These are phyloP conservation scores for Candida michaelii DNA, from an alignment of 805 yeast species.

Conservation along the genomic window DNA sequence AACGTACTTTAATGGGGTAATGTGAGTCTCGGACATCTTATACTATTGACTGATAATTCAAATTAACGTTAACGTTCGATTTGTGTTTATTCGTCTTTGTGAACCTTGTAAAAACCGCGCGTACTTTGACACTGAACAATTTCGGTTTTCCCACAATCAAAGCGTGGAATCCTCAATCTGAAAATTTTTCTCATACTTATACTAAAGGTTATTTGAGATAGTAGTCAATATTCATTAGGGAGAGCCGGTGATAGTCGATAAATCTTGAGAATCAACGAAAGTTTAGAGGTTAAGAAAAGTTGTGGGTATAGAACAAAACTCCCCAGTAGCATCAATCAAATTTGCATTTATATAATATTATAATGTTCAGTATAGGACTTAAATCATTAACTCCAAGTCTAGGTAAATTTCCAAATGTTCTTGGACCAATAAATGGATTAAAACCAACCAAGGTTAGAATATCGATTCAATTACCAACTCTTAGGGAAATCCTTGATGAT, in stretches of 20 bases:
- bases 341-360: background rate
- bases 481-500: constrained; percentile 45
- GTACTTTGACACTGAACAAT: background rate
- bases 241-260: no score
- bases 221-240: background rate
- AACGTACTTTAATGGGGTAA: constrained; percentile 57
- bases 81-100: constrained; percentile 8
- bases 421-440: constrained; percentile 4
- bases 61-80: constrained; percentile 1
- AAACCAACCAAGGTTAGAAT: background rate
- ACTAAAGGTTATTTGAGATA: background rate
- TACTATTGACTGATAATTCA: no score
- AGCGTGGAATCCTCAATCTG: constrained; percentile 5
- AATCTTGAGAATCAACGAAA: no score
- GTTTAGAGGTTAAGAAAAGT: no score
- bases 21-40: constrained; percentile 1
- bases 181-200: constrained; percentile 8
- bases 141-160: background rate
- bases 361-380: constrained; percentile 5
- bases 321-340: no score
- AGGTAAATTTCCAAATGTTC: constrained; percentile 7
- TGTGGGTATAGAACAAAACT: no score
- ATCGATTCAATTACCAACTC: constrained; percentile 6
- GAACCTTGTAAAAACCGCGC: constrained; percentile 3
- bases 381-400: background rate